These are phyloP conservation scores for Handroanthus guayacan DNA, from an alignment of 257 asterid genomes.

Conservation along the genomic window DNA sequence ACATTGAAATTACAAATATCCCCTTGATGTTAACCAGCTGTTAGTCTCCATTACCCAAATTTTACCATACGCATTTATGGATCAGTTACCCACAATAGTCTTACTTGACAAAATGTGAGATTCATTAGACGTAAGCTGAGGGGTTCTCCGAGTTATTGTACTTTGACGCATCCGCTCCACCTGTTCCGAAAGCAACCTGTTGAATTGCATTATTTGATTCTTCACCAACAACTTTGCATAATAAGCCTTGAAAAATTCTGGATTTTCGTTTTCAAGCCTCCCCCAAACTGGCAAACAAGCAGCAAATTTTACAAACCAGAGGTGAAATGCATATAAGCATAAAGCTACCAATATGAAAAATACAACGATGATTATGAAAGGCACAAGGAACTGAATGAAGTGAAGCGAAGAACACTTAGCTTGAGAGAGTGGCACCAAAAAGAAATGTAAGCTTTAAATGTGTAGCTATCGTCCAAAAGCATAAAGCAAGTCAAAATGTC, in stretches of 20 bases:
- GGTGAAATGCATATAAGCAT: neutral
- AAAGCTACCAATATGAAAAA: neutral
- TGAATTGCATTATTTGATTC: constrained; percentile 69
- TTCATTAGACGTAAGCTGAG: constrained; percentile 40
- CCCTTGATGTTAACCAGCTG: no score
- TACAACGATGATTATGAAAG: neutral
- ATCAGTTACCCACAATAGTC: constrained; percentile 20
- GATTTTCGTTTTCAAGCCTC: constrained; percentile 64
- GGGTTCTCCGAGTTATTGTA: constrained; percentile 42
- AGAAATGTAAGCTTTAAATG: no score
- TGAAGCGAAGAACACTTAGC: no score
- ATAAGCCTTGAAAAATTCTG: constrained; percentile 67
- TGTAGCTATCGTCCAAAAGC: no score
- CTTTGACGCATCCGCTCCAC: constrained; percentile 55
- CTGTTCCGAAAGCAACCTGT: constrained; percentile 58
- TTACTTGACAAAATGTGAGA: constrained; percentile 41
- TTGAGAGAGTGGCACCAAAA: no score
- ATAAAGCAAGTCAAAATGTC: no score
- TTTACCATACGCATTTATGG: neutral
- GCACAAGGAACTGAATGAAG: neutral
- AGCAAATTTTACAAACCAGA: constrained; percentile 14
- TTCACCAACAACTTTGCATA: constrained; percentile 54
- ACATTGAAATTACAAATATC: no score
- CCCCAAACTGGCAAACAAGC: constrained; percentile 65
- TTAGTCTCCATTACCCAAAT: no score